Base-by-base conservation (phyloP, 805 yeast species). In the Sugiyamaella boreocaroliniensis region DNA sequence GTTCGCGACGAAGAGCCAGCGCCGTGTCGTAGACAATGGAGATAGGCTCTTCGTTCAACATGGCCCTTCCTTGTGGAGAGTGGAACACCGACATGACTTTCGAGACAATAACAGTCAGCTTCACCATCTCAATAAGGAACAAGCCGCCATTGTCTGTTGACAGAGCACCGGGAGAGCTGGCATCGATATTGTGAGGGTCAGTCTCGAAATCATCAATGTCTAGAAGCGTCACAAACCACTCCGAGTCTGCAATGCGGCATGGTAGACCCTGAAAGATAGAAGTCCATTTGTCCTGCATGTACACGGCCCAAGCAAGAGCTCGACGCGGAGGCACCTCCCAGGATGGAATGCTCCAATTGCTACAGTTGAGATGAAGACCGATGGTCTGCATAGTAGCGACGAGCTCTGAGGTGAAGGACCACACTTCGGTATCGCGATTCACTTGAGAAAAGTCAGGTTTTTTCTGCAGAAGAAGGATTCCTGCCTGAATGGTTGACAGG, bases 401-500 rank as follows among this genome's bases (percentile, higher is more conserved):
- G 12, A 61, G 52, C 41, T 60, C 60, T 2, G 64, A 61, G 2
- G 63, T 60, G 43, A 58, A 55, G 12, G 56, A 56, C 48, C 62
- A 58, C 2, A 55, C 51, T 44, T 60, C 62, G 11, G 60, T 57
- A 29, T 51, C 49, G 14, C 57, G 55, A 29, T 34, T 45, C 19
- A 29, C 41, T 10, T 45, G 22, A 6, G 51, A 44, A 12, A 57
- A 40, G 20, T 50, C 57, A 6, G 59, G 52, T 19, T 51, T 55
- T 18, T 58, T 56, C 52, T 61, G 65, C 18, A 61, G 54, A 61
- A 72, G 50, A 10, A 72, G 55, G 15, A 71, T 51, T 14, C 71
- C 62, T 1, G 69, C 72, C 50, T 72, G 75, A 12, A 70, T 60
- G 0, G 70, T 67, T 3, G 74, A 66, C 26, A 71, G 60, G 32